Base-by-base conservation (phyloP, 306 rosid species). In the Acacia confusa region DNA sequence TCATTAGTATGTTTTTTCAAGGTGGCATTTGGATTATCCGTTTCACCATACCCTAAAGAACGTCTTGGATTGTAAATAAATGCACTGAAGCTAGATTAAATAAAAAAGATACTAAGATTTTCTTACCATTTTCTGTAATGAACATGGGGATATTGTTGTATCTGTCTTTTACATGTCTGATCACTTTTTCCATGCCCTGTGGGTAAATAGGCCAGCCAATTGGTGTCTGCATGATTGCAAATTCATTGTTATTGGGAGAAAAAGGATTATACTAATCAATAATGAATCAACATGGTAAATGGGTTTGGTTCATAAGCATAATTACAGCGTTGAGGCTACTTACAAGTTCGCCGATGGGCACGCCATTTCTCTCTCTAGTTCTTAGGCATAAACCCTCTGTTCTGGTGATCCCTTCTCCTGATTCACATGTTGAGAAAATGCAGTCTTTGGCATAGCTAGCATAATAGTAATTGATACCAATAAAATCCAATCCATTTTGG, bases 101-200 rank as follows among this genome's bases (percentile, higher is more conserved):
- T 68, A 22, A 20, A 19, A 4, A 24, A 38, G 16, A n/a, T 27
- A 68, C 68, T 50, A 0, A n/a, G 20, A 11, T 41, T n/a, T 43
- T 48, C 88, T 75, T 61, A 90, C 94, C 98, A 83, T 94, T 91
- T 86, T 93, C 97, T 0, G 98, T 86, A 36, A 93, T 85, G 79
- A 86, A 90, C 84, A 91, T 79, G 30, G 98, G 92, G 72, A 50
- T 89, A 24, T 91, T 90, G 66, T 88, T 93, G 89, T 90, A 91
- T 83, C 92, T 90, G 14, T 86, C 80, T 81, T 85, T 89, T 79
- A 88, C 70, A 75, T 91, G 88, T 1, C 85, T 85, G 11, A 93
- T 85, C 0, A 78, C 79, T 58, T 89, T 93, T 34, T 91, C 90
- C 93, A 91, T 91, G 86, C 94, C 97, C 78, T 81, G 87, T 75